Percentiles rank a stretch among this genome's conserved stretches.
Conservation (phyloP, 495 filamentous ascomycete genomes). For the Penicillium paxilli region DNA sequence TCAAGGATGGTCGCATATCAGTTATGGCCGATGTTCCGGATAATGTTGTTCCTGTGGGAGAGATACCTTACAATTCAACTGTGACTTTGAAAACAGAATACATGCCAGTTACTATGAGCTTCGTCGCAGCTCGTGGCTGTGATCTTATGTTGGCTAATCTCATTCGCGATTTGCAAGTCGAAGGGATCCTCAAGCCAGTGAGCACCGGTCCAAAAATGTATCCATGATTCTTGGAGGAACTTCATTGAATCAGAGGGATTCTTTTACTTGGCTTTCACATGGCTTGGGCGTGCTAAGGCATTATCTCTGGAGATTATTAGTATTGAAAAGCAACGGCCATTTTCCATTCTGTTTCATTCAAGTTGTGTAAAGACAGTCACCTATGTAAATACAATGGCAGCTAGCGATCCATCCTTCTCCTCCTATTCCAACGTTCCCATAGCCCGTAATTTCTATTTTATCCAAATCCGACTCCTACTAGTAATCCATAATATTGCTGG, state of each 20-base stretch:
- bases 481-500: not conserved
- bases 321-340: too few relatives aligned
- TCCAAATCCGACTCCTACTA: not conserved
- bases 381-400: too few relatives aligned
- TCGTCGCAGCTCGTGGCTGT: conserved; percentile 62
- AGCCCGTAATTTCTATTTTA: not conserved
- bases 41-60: conserved; percentile 57
- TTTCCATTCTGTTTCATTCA: too few relatives aligned
- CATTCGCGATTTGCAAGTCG: conserved; percentile 49
- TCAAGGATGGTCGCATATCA: conserved; percentile 41
- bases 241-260: not conserved
- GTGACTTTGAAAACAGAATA: conserved; percentile 55
- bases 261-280: too few relatives aligned
- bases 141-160: conserved; percentile 59
- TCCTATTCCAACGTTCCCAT: too few relatives aligned
- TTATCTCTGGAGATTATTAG: too few relatives aligned
- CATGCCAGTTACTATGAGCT: conserved; percentile 58
- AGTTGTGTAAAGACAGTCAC: too few relatives aligned
- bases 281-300: too few relatives aligned
- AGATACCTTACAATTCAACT: conserved; percentile 50
- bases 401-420: too few relatives aligned
- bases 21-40: conserved; percentile 54
- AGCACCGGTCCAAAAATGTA: conserved; percentile 39
- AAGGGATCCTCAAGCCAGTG: conserved; percentile 50
- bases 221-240: not conserved